Conservation (phyloP, 306 rosid genomes). For the Lathyrus aphaca region DNA sequence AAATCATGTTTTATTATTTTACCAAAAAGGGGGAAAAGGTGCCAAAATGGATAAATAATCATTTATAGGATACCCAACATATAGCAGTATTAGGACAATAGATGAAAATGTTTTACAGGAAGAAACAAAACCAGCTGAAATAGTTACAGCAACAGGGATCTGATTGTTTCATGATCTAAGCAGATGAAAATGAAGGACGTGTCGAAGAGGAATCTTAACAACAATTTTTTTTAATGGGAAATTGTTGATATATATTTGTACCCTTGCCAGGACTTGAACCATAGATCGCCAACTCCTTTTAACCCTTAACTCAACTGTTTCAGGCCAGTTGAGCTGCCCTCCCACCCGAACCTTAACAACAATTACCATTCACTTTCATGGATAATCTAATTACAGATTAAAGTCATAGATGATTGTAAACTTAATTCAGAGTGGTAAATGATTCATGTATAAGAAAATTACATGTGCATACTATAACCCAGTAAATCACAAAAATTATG, state of each 20-base stretch:
- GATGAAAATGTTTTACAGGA: background rate
- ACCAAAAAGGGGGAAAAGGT: conserved; percentile 4
- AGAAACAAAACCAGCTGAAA: conserved; percentile 19
- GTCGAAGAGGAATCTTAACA: conserved; percentile 24
- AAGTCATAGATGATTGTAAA: conserved; percentile 7
- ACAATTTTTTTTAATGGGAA: background rate
- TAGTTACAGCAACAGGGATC: conserved; percentile 1
- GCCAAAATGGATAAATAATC: conserved; percentile 17
- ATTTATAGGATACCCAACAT: conserved; percentile 26
- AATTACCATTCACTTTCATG: conserved; percentile 18
- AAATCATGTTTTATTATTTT: conserved; percentile 2
- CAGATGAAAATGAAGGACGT: conserved; percentile 1
- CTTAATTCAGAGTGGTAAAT: conserved; percentile 3
- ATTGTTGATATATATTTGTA: too few relatives aligned
- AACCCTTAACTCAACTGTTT: too few relatives aligned
- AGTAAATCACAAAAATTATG: conserved; percentile 10
- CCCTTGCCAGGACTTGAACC: too few relatives aligned
- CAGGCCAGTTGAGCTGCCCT: too few relatives aligned
- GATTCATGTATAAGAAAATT: conserved; percentile 9
- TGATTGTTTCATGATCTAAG: conserved; percentile 19
- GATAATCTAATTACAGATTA: conserved; percentile 15
- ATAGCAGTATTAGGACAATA: conserved; percentile 5
- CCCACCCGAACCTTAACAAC: conserved; percentile 8
- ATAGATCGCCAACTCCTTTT: too few relatives aligned
- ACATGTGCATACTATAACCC: conserved; percentile 1